These are phyloP conservation scores for Phalaenopsis equestris DNA, from an alignment of 106 monocot genomes.

Conservation along the genomic window DNA sequence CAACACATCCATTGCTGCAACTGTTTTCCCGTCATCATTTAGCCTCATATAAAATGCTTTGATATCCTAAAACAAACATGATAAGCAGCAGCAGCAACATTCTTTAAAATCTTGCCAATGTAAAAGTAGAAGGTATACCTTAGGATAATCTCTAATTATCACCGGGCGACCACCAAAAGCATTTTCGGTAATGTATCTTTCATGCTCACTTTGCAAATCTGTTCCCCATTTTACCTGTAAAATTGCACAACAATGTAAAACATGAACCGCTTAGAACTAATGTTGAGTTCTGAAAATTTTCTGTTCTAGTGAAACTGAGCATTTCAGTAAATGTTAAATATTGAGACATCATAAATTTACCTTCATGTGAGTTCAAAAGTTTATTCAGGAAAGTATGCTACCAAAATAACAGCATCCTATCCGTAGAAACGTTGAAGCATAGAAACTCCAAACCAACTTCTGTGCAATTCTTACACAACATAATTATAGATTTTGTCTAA, in stretches of 20 bases:
- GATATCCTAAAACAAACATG: slow-evolving; percentile 53
- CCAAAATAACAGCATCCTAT: neutral
- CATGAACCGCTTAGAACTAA: neutral
- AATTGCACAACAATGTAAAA: slow-evolving; percentile 10
- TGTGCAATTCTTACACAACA: neutral
- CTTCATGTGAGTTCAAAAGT: neutral
- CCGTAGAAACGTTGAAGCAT: neutral
- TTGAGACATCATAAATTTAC: neutral
- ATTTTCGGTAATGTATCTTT: slow-evolving; percentile 87
- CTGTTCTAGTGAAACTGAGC: neutral
- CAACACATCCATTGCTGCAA: slow-evolving; percentile 95
- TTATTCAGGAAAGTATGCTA: neutral
- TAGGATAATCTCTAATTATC: slow-evolving; percentile 89
- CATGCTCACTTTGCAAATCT: slow-evolving; percentile 99
- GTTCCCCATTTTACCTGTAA: slow-evolving; percentile 87
- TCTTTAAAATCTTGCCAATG: neutral
- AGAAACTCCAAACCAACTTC: neutral
- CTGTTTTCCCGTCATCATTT: slow-evolving; percentile 95
- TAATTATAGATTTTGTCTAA: neutral
- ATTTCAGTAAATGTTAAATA: neutral
- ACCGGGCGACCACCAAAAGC: slow-evolving; percentile 83
- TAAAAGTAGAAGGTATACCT: slow-evolving; percentile 32
- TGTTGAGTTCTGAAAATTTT: neutral
- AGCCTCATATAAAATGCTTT: slow-evolving; percentile 97
- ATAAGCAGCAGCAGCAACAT: neutral